These are phyloP conservation scores for Aspergillus ustus DNA, from an alignment of 2,329 filamentous ascomycete species.

Conservation along the genomic window DNA sequence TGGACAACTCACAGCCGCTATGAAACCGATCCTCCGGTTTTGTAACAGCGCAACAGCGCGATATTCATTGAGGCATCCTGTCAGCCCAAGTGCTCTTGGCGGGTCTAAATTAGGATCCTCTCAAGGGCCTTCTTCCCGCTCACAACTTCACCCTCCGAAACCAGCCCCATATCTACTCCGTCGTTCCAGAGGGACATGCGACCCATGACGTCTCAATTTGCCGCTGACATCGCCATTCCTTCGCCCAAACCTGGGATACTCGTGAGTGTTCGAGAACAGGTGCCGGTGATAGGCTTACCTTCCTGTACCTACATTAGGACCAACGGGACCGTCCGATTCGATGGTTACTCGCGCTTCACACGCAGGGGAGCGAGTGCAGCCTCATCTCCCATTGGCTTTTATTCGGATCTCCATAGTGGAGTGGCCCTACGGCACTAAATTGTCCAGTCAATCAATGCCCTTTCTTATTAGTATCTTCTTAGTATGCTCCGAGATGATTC, in stretches of 20 bases:
- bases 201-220: slow-evolving; percentile 10
- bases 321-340: slow-evolving; percentile 5
- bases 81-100: slow-evolving; percentile 9
- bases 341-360: slow-evolving; percentile 14
- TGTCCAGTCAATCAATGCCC: slow-evolving; percentile 8
- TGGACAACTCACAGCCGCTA: neutral
- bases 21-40: neutral
- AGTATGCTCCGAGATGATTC: neutral
- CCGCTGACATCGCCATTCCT: neutral
- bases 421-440: slow-evolving; percentile 11
- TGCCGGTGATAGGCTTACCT: neutral
- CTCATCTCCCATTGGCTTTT: slow-evolving; percentile 14
- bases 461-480: neutral
- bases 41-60: neutral
- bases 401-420: slow-evolving; percentile 1
- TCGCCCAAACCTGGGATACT: neutral
- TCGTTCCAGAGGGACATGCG: neutral
- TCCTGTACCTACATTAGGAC: slow-evolving; percentile 9
- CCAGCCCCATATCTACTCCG: neutral
- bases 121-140: slow-evolving; percentile 7
- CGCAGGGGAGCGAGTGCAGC: slow-evolving; percentile 12
- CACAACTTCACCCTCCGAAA: slow-evolving; percentile 8
- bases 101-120: slow-evolving; percentile 15
- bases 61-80: neutral
- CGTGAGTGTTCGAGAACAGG: neutral